A percentile compares a stretch with the other conserved stretches of the same genome.
Conservation (phyloP, 768 basidiomycete genomes). For the Cubamyces lactineus region DNA sequence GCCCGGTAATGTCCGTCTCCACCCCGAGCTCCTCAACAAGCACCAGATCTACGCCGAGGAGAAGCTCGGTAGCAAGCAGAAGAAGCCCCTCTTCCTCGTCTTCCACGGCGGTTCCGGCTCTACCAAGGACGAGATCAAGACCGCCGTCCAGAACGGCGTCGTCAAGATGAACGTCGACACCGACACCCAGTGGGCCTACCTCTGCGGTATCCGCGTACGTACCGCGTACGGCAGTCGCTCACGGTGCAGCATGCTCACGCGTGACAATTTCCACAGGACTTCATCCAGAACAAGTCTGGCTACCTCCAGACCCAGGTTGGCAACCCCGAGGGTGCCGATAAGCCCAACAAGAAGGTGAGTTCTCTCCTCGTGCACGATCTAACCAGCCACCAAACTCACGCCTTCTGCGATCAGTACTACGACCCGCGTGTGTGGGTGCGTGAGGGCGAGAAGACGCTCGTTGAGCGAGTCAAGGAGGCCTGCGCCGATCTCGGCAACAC, state of each 20-base stretch:
- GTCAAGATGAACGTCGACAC: conserved; percentile 99
- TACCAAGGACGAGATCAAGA: conserved; percentile 91
- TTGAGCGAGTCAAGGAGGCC: conserved; percentile 89
- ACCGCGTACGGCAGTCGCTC: not conserved
- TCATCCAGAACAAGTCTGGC: conserved; percentile 80
- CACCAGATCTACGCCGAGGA: conserved; percentile 80
- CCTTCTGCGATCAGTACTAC: conserved; percentile 59
- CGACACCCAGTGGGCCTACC: conserved; percentile 75
- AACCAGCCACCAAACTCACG: not conserved
- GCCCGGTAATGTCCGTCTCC: conserved; percentile 94
- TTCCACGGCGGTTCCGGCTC: conserved; percentile 99
- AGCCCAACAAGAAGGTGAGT: conserved; percentile 97
- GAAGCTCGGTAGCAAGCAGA: conserved; percentile 63
- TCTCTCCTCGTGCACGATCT: not conserved
- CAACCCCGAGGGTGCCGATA: conserved; percentile 95
- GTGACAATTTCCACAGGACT: conserved; percentile 59
- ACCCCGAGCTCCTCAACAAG: conserved; percentile 88
- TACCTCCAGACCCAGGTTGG: conserved; percentile 93
- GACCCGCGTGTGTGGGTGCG: conserved; percentile 99
- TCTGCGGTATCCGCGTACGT: conserved; percentile 75
- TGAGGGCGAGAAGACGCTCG: conserved; percentile 95
- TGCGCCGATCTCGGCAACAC: conserved; percentile 84
- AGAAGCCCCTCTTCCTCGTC: conserved; percentile 93
- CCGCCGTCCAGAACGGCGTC: conserved; percentile 89
- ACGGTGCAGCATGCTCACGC: not conserved